A percentile compares a stretch with the other conserved stretches of the same genome.
phyloP scores from a whole-genome alignment of 2,329 filamentous ascomycete species.

The Davidsoniella neocaledoniae region DNA sequence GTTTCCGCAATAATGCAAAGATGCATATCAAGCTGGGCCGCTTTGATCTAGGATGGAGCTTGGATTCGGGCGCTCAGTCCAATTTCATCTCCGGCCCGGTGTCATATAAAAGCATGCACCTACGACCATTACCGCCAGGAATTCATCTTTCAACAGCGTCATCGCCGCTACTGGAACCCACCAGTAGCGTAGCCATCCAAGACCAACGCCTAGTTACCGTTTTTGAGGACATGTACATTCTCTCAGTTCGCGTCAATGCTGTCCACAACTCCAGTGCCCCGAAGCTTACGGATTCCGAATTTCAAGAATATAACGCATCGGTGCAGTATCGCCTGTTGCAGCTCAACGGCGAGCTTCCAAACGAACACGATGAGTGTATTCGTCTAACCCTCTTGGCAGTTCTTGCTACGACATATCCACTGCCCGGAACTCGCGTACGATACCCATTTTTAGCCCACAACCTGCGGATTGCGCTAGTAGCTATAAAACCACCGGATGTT shows the following conservation, averaged over 20 bases:
- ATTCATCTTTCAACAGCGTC: neutral
- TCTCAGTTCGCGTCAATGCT: constrained; percentile 8
- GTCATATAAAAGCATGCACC: constrained; percentile 8
- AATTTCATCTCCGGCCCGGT: constrained; percentile 7
- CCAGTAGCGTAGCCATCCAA: constrained; percentile 1
- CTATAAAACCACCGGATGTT: constrained; percentile 4
- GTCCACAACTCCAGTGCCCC: constrained; percentile 6
- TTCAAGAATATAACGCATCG: constrained; percentile 8
- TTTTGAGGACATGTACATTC: constrained; percentile 11
- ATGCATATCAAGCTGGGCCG: constrained; percentile 12
- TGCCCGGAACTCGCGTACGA: constrained; percentile 9
- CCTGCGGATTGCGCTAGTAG: constrained; percentile 7
- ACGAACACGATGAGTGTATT: constrained; percentile 9
- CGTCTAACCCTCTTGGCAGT: constrained; percentile 9
- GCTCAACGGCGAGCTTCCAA: constrained; percentile 5
- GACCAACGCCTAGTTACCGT: constrained; percentile 9
- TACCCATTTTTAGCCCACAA: constrained; percentile 9
- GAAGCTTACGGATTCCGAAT: constrained; percentile 10
- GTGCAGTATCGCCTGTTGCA: constrained; percentile 11
- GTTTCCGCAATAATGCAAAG: constrained; percentile 10
- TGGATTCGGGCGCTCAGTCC: constrained; percentile 8
- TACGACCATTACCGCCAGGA: neutral
- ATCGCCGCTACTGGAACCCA: constrained; percentile 2
- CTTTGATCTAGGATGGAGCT: constrained; percentile 9
- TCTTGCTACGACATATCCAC: constrained; percentile 11